Conservation (phyloP, 2,329 filamentous ascomycete species). For the Ophiocordyceps sinensis region DNA sequence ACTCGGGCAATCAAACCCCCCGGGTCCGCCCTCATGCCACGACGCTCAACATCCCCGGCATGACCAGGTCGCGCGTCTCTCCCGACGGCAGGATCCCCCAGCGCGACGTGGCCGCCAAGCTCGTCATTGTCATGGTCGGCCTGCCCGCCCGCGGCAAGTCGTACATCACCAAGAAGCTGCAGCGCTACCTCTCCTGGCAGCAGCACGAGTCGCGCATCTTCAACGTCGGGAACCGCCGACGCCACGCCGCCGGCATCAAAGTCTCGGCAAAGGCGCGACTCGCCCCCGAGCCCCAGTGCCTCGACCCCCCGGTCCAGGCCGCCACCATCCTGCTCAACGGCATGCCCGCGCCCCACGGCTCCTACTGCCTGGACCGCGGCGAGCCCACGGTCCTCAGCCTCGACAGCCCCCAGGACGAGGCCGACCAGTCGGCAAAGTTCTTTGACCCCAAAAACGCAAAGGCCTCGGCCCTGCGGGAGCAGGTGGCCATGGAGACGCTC, state of each 20-base stretch:
- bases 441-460: constrained; percentile 82
- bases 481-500: constrained; percentile 81
- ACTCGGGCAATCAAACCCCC: constrained; percentile 65
- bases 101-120: constrained; percentile 86
- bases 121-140: constrained; percentile 97
- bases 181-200: constrained; percentile 90
- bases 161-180: constrained; percentile 97
- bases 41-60: constrained; percentile 88
- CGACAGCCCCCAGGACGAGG: constrained; percentile 25
- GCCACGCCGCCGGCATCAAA: constrained; percentile 54
- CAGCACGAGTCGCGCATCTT: constrained; percentile 94
- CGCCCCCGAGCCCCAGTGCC: constrained; percentile 18
- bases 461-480: constrained; percentile 72
- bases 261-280: constrained; percentile 19
- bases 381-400: constrained; percentile 25
- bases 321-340: constrained; percentile 46
- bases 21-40: constrained; percentile 72
- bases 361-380: constrained; percentile 13
- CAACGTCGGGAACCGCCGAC: constrained; percentile 86
- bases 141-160: constrained; percentile 91
- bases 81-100: constrained; percentile 90
- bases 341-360: constrained; percentile 18
- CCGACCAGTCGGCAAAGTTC: constrained; percentile 85
- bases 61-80: constrained; percentile 90
- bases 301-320: constrained; percentile 33